Conservation (phyloP, 768 basidiomycete genomes). For the Collybia sp. region DNA sequence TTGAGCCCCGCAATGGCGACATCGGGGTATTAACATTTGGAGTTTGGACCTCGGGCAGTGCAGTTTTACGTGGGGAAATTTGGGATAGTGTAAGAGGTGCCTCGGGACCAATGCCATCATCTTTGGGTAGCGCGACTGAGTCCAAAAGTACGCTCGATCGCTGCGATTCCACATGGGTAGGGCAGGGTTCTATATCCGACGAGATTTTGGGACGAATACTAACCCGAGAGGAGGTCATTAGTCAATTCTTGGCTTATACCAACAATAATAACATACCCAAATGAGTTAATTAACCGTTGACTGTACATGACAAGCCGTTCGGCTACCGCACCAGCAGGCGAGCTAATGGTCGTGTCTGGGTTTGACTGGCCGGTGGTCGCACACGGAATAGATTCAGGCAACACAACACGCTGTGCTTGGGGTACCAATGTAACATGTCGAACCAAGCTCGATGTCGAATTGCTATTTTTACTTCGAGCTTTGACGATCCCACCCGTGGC, state of each 20-base stretch:
- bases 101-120: conserved; percentile 6
- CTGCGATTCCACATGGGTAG: conserved; percentile 2
- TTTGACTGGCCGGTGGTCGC: neutral
- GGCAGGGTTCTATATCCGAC: neutral
- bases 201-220: neutral
- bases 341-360: conserved; percentile 22
- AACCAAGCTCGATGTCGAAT: conserved; percentile 4
- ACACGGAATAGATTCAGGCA: neutral
- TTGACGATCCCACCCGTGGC: conserved; percentile 24
- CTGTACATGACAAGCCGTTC: conserved; percentile 46
- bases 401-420: conserved; percentile 8
- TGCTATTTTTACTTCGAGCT: conserved; percentile 10
- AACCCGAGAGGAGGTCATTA: neutral
- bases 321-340: conserved; percentile 32
- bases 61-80: conserved; percentile 37
- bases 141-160: no score
- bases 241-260: neutral
- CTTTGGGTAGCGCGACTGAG: neutral
- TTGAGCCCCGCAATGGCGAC: conserved; percentile 37
- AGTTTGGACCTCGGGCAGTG: conserved; percentile 4
- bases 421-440: conserved; percentile 3
- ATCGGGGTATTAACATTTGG: conserved; percentile 12
- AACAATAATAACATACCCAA: conserved; percentile 34
- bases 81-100: conserved; percentile 42
- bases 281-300: conserved; percentile 37